Evolutionary conservation across 495 filamentous ascomycete genomes (phyloP), one percentile per base, ranked within the genome.

Genomic region (Aspergillus sparsus): DNA sequence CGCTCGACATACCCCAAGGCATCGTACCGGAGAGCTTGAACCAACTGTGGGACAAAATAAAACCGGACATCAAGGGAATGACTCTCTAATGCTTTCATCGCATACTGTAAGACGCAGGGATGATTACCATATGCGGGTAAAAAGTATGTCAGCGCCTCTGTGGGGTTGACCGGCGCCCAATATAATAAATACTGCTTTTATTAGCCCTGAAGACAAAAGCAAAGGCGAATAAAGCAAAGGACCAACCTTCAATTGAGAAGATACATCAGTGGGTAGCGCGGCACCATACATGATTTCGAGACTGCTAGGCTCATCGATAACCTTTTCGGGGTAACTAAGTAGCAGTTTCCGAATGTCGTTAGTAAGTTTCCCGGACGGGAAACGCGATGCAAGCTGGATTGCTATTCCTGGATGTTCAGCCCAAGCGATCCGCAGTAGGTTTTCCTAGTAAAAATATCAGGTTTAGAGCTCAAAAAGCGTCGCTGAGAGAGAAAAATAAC

Each of bases 41-140:
- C 93, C 58, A 99, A 91, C 65, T 99, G 95, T 0, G 95, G 93
- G 8, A 99, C 95, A 70, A 97, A 97, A 72, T 97, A 99, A 80
- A 99, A 98, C 0, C 93, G 96, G 31, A 97, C 88, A 72, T 98
- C 94, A 15, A 98, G 87, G 1, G 92, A 88, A 71, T 99, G 93
- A 64, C 85, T 89, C 68, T 98, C 93, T 59, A 99, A 71, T 5
- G 94, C 91, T 58, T 93, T 83, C 91, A 99, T 96, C 8, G 95
- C 95, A 73, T 98, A 99, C 70, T 99, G 95, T 46, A 98, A 82
- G 53, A 99, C 85, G 76, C 89, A 96, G 0, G 95, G 89, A 70
- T 99, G 88, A 66, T 96, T 94, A n/a, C 87, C 85, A 74, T 96
- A 98, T 6, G 90, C 84, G 0, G 95, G 95, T 59, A 97, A 69